Evolutionary conservation across 1,139 yeast genomes (phyloP).

Genomic region (Geotrichum europaeum): DNA sequence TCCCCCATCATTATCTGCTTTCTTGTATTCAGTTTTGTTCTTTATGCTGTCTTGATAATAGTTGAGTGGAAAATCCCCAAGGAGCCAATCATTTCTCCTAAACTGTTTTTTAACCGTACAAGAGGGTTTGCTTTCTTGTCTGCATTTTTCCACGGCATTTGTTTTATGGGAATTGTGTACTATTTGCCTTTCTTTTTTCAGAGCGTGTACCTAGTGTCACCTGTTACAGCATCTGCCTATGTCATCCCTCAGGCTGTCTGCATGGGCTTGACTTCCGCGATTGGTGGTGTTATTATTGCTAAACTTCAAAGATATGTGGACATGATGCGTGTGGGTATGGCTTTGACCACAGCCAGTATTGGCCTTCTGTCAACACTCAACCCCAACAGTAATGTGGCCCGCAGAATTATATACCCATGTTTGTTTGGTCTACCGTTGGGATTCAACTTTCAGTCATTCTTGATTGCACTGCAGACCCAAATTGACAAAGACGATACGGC

Average conservation of each 20-base stretch:
- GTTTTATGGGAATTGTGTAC: constrained; percentile 42
- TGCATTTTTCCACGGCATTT: constrained; percentile 40
- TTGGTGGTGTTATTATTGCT: constrained; percentile 24
- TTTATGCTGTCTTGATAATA: constrained; percentile 40
- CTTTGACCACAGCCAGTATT: constrained; percentile 21
- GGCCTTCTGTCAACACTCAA: constrained; percentile 25
- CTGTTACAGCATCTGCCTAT: constrained; percentile 25
- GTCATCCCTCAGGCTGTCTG: constrained; percentile 26
- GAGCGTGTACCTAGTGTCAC: constrained; percentile 38
- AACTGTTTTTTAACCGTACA: constrained; percentile 35
- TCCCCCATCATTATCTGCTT: constrained; percentile 52
- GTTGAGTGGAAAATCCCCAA: constrained; percentile 38
- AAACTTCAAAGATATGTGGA: constrained; percentile 18
- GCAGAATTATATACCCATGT: constrained; percentile 24
- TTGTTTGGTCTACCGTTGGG: constrained; percentile 27
- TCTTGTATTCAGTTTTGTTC: constrained; percentile 36
- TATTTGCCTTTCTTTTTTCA: constrained; percentile 52
- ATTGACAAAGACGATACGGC: constrained; percentile 24
- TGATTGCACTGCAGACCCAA: constrained; percentile 26
- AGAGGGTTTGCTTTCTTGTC: constrained; percentile 35
- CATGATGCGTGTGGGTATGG: constrained; percentile 19
- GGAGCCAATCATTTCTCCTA: constrained; percentile 42
- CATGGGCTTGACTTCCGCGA: constrained; percentile 26
- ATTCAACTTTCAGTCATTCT: constrained; percentile 27
- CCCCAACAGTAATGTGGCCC: constrained; percentile 23